Evolutionary conservation across 2,329 filamentous ascomycete species (phyloP).

Genomic region (Cladosporium sphaerospermum): DNA sequence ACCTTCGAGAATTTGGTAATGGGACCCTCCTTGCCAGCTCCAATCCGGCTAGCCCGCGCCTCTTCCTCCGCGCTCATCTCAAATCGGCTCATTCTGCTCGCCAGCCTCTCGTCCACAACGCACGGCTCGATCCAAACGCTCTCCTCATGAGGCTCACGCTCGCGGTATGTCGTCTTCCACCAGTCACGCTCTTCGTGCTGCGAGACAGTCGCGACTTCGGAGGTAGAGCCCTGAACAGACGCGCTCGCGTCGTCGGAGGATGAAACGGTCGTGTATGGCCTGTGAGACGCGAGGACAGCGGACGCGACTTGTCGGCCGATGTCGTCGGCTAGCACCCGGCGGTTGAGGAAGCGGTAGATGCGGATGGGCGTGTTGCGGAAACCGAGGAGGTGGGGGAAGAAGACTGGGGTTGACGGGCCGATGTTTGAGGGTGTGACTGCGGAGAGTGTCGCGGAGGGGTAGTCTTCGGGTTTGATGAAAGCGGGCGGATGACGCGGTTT

Average conservation of each 20-base stretch:
- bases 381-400: slow-evolving; percentile 84
- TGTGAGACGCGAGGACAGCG: slow-evolving; percentile 60
- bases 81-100: slow-evolving; percentile 73
- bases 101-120: slow-evolving; percentile 69
- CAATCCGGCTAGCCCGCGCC: slow-evolving; percentile 50
- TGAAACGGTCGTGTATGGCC: slow-evolving; percentile 37
- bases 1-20: not conserved
- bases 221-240: slow-evolving; percentile 27
- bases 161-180: slow-evolving; percentile 66
- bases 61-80: slow-evolving; percentile 65
- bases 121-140: slow-evolving; percentile 70
- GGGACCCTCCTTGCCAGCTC: slow-evolving; percentile 16
- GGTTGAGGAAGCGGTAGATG: slow-evolving; percentile 80
- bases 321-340: slow-evolving; percentile 75
- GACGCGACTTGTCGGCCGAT: slow-evolving; percentile 84
- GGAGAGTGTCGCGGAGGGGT: slow-evolving; percentile 60
- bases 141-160: slow-evolving; percentile 44
- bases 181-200: slow-evolving; percentile 70
- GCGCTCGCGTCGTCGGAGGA: slow-evolving; percentile 18
- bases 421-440: slow-evolving; percentile 62
- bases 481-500: slow-evolving; percentile 59
- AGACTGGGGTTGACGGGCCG: slow-evolving; percentile 64
- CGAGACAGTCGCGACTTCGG: slow-evolving; percentile 62
- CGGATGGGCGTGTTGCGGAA: slow-evolving; percentile 85
- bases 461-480: slow-evolving; percentile 68